A percentile compares a stretch with the other conserved stretches of the same genome.
These are phyloP conservation scores for Saturnispora sekii DNA, from an alignment of 805 yeast genomes.

Conservation along the genomic window DNA sequence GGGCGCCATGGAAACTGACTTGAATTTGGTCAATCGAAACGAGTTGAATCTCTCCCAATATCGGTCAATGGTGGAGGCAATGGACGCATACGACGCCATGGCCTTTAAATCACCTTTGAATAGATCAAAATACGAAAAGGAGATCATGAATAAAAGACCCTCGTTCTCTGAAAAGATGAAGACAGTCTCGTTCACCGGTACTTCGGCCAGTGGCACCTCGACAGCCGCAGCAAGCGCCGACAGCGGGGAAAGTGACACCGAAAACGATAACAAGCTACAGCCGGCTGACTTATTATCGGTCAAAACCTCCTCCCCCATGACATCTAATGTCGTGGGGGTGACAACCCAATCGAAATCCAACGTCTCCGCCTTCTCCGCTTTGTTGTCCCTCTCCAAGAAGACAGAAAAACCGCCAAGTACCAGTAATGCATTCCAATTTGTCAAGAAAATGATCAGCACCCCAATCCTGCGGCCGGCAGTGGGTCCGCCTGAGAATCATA, in stretches of 20 bases:
- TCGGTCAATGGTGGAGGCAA: conserved; percentile 42
- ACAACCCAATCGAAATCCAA: conserved; percentile 28
- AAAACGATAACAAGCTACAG: conserved; percentile 1
- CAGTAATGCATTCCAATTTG: conserved; percentile 23
- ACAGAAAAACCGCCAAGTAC: conserved; percentile 13
- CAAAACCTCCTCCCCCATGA: conserved; percentile 24
- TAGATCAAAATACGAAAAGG: not conserved
- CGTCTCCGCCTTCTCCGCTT: conserved; percentile 31
- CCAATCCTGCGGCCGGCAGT: conserved; percentile 18
- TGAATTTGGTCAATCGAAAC: conserved; percentile 57
- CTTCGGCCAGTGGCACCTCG: no score
- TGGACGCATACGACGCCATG: conserved; percentile 57
- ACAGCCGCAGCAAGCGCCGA: no score
- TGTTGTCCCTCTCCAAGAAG: conserved; percentile 27
- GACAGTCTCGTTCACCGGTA: not conserved
- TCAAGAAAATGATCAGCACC: conserved; percentile 26
- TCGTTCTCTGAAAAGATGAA: conserved; percentile 2
- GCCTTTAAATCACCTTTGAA: conserved; percentile 31
- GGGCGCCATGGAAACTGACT: conserved; percentile 93
- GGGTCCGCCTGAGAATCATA: conserved; percentile 7
- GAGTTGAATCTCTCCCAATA: conserved; percentile 34
- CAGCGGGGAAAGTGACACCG: not conserved
- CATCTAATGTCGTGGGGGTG: conserved; percentile 28
- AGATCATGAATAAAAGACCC: not conserved
- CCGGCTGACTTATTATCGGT: conserved; percentile 14